These are phyloP conservation scores for Crithidia expoeki DNA, from an alignment of 208 protist genomes.

Conservation along the genomic window DNA sequence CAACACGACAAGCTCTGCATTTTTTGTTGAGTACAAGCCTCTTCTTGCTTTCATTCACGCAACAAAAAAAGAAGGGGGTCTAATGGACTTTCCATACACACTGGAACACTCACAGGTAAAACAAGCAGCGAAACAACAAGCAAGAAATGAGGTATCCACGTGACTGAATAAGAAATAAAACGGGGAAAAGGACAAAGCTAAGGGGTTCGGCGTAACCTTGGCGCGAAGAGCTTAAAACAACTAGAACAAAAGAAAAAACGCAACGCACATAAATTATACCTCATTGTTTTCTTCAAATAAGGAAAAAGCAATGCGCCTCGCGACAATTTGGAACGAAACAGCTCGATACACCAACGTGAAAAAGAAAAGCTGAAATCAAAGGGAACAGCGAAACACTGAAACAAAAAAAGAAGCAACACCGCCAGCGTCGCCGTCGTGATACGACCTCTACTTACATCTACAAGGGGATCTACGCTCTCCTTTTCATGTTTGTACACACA, in stretches of 20 bases:
- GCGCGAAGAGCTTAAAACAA: too few species aligned
- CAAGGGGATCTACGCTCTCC: background rate
- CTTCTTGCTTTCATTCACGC: background rate
- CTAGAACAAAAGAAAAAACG: background rate
- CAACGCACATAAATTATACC: background rate
- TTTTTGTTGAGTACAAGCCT: constrained; percentile 1
- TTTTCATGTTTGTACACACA: background rate
- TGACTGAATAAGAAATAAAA: too few species aligned
- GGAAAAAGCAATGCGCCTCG: background rate
- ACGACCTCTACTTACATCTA: constrained; percentile 9
- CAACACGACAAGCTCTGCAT: too few species aligned
- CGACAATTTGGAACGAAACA: constrained; percentile 1
- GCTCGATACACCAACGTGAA: constrained; percentile 11
- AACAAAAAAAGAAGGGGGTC: background rate
- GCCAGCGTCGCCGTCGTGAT: background rate
- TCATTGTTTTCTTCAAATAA: constrained; percentile 8
- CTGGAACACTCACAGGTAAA: too few species aligned
- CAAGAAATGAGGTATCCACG: too few species aligned
- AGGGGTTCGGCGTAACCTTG: too few species aligned
- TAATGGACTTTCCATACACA: too few species aligned
- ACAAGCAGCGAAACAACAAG: too few species aligned
- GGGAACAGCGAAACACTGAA: constrained; percentile 3
- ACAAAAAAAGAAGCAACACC: constrained; percentile 7
- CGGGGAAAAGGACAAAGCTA: too few species aligned
- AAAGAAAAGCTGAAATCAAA: constrained; percentile 5